A percentile compares a stretch with the other conserved stretches of the same genome.
These are phyloP conservation scores for Prunus fruticosa DNA, from an alignment of 306 rosid genomes.

Conservation along the genomic window DNA sequence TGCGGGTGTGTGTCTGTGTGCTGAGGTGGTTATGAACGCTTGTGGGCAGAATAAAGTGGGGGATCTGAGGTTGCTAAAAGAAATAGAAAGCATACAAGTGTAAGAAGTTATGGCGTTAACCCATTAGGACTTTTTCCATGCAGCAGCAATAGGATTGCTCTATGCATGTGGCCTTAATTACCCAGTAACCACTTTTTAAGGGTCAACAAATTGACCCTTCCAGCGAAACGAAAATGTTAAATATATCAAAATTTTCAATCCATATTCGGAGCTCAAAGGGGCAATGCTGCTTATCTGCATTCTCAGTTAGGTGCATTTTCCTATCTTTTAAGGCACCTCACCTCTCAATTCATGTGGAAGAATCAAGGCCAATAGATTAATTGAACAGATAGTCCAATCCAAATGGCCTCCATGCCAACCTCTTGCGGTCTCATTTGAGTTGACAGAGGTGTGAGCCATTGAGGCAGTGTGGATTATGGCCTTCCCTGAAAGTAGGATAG, in stretches of 20 bases:
- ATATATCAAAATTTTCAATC: not conserved
- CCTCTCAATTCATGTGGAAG: not conserved
- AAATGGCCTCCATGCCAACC: too few relatives aligned
- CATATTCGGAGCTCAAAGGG: not conserved
- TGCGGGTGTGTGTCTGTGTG: not conserved
- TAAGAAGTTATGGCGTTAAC: not conserved
- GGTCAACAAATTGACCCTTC: not conserved
- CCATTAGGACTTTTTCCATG: slow-evolving; percentile 3
- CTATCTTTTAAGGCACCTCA: not conserved
- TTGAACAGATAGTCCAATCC: too few relatives aligned
- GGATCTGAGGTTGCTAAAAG: not conserved
- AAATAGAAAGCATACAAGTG: not conserved
- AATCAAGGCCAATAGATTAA: too few relatives aligned
- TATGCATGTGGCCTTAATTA: not conserved
- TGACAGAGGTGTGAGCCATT: too few relatives aligned
- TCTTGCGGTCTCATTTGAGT: too few relatives aligned
- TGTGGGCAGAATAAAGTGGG: not conserved
- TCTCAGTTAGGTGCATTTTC: not conserved
- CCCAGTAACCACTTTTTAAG: slow-evolving; percentile 6
- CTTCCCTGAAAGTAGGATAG: not conserved
- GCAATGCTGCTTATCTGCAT: not conserved
- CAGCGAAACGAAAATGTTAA: not conserved
- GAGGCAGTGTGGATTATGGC: not conserved
- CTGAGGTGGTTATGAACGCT: slow-evolving; percentile 17
- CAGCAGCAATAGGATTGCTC: not conserved